These are phyloP conservation scores for Saturnispora hagleri DNA, from an alignment of 805 yeast species.

Conservation along the genomic window DNA sequence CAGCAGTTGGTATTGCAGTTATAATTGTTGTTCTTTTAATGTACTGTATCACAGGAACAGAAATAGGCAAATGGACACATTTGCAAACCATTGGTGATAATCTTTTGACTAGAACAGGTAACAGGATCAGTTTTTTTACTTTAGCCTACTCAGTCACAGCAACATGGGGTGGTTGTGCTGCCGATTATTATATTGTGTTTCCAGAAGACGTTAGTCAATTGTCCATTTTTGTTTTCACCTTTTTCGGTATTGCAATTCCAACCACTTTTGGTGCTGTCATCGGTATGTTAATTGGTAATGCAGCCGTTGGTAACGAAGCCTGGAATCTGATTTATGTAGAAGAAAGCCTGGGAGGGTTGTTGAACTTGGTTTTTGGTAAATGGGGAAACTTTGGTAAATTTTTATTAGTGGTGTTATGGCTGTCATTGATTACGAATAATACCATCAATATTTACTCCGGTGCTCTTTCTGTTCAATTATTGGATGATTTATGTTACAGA, in stretches of 20 bases:
- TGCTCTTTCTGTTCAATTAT: constrained; percentile 67
- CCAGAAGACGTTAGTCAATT: constrained; percentile 59
- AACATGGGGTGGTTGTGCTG: constrained; percentile 83
- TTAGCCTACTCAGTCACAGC: constrained; percentile 70
- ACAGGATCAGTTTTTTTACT: constrained; percentile 63
- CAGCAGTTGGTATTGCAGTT: constrained; percentile 60
- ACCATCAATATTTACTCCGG: constrained; percentile 75
- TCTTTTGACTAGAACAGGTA: constrained; percentile 45
- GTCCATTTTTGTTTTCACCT: constrained; percentile 51
- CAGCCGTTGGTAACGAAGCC: constrained; percentile 46
- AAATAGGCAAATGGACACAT: constrained; percentile 29
- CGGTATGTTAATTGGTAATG: constrained; percentile 63
- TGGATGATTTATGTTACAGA: constrained; percentile 41
- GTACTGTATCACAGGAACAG: constrained; percentile 49
- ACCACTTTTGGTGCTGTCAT: constrained; percentile 66
- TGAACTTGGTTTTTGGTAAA: constrained; percentile 51
- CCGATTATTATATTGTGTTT: constrained; percentile 75
- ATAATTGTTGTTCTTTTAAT: constrained; percentile 55
- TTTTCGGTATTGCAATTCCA: constrained; percentile 58
- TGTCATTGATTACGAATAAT: constrained; percentile 75
- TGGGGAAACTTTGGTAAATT: constrained; percentile 80
- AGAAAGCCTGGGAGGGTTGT: constrained; percentile 69
- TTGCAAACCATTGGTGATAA: constrained; percentile 29
- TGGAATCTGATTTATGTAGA: constrained; percentile 50
- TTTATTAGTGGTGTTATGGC: constrained; percentile 54